Percentiles rank a stretch among this genome's conserved stretches.
These are phyloP conservation scores for Elsinoe necatrix DNA, from an alignment of 2,329 filamentous ascomycete genomes.

Conservation along the genomic window DNA sequence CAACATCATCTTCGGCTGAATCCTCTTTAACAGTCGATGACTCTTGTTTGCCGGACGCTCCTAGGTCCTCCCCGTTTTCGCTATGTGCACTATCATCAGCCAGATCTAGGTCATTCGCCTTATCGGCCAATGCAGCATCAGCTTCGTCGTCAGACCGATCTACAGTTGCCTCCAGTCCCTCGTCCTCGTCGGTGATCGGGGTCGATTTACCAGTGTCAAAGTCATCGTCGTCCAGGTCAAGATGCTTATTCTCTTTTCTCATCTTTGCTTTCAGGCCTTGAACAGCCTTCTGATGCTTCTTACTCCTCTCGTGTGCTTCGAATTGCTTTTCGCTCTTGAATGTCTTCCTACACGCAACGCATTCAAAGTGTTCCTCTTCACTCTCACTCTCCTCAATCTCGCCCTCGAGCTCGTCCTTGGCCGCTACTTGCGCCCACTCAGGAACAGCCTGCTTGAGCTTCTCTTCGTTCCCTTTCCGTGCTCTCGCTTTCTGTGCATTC, in stretches of 20 bases:
- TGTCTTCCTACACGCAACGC: constrained; percentile 54
- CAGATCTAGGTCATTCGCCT: constrained; percentile 20
- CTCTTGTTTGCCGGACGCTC: too few relatives aligned
- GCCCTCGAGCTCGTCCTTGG: constrained; percentile 44
- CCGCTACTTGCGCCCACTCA: constrained; percentile 62
- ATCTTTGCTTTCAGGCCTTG: constrained; percentile 74
- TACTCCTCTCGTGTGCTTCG: constrained; percentile 88
- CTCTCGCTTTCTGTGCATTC: constrained; percentile 73
- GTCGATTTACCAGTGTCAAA: constrained; percentile 28
- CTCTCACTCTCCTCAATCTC: constrained; percentile 42
- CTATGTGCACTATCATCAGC: constrained; percentile 17
- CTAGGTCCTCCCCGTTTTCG: constrained; percentile 10
- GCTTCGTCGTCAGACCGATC: constrained; percentile 18
- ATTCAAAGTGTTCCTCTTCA: constrained; percentile 49
- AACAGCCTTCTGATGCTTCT: constrained; percentile 85
- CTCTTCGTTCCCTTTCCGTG: constrained; percentile 70
- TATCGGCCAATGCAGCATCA: background rate
- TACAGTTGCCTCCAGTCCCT: constrained; percentile 22
- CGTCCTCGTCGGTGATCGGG: constrained; percentile 27
- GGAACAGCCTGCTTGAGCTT: constrained; percentile 61
- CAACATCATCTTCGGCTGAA: background rate
- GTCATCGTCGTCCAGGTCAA: constrained; percentile 39
- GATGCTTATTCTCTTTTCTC: constrained; percentile 63
- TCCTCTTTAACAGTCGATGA: background rate
- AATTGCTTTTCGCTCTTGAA: constrained; percentile 91